Conservation (phyloP, 306 rosid species). For the Cicer arietinum region DNA sequence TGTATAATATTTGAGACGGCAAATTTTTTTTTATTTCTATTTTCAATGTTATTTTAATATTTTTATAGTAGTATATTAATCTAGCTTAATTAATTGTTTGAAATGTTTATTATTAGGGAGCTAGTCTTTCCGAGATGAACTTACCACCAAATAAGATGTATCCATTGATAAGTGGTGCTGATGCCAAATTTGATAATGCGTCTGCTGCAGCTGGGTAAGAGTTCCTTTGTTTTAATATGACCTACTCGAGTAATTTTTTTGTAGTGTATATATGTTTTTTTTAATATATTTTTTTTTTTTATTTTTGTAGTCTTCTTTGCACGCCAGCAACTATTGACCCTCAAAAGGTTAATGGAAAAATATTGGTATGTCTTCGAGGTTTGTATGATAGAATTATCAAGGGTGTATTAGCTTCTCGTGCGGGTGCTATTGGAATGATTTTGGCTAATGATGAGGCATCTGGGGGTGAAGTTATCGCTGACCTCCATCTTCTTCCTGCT, state of each 20-base stretch:
- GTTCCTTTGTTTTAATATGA: not conserved
- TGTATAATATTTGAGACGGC: too few relatives aligned
- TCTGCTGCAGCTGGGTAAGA: constrained; percentile 41
- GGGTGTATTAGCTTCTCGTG: constrained; percentile 46
- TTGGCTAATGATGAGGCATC: constrained; percentile 34
- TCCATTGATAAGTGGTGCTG: constrained; percentile 52
- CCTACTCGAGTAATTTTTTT: not conserved
- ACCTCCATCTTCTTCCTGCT: constrained; percentile 62
- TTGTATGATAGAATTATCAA: constrained; percentile 32
- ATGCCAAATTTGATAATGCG: constrained; percentile 40
- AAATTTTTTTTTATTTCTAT: not conserved
- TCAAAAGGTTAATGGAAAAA: constrained; percentile 62
- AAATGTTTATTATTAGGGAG: constrained; percentile 51
- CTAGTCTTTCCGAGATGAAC: constrained; percentile 53
- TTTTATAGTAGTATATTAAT: too few relatives aligned
- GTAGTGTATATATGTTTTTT: not conserved
- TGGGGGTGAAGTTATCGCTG: constrained; percentile 36
- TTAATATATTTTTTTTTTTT: not conserved
- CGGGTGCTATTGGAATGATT: constrained; percentile 76
- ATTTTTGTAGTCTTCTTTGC: constrained; percentile 53
- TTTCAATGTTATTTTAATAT: not conserved
- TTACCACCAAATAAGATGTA: constrained; percentile 54
- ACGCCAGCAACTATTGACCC: constrained; percentile 52
- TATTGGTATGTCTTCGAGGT: constrained; percentile 67
- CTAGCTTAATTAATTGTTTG: not conserved